Evolutionary conservation across 495 filamentous ascomycete species (phyloP).

Genomic region (Aspergillus incahuasiensis): DNA sequence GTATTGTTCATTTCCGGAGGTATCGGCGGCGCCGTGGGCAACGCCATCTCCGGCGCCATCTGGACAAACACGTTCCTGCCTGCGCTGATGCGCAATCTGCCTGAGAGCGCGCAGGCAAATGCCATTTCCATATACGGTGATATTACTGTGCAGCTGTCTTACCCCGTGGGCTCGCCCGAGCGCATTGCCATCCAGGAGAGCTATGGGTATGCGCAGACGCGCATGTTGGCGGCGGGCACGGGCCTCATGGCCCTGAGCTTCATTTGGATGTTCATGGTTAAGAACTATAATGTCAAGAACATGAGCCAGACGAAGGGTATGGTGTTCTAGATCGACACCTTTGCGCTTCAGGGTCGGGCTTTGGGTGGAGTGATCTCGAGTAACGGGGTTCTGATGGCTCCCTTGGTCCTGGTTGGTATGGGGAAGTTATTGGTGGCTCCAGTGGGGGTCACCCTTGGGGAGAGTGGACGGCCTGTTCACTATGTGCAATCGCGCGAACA

Average conservation of each 20-base stretch:
- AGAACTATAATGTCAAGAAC: constrained; percentile 52
- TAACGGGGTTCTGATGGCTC: too few relatives aligned
- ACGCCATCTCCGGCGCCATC: constrained; percentile 58
- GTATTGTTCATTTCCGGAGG: constrained; percentile 55
- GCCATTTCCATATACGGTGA: constrained; percentile 47
- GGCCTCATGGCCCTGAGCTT: constrained; percentile 43
- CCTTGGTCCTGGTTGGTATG: too few relatives aligned
- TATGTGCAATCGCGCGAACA: too few relatives aligned
- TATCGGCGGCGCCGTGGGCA: constrained; percentile 63
- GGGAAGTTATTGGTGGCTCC: too few relatives aligned
- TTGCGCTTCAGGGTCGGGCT: too few relatives aligned
- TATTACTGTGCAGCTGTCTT: constrained; percentile 49
- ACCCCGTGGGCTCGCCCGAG: constrained; percentile 43
- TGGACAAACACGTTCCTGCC: constrained; percentile 59
- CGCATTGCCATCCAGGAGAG: constrained; percentile 49
- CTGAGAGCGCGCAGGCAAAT: constrained; percentile 34
- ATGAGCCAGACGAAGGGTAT: constrained; percentile 36
- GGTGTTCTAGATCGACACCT: constrained; percentile 26
- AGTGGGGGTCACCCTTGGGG: too few relatives aligned
- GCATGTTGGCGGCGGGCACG: constrained; percentile 48
- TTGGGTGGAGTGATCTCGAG: too few relatives aligned
- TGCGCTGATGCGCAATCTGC: constrained; percentile 51
- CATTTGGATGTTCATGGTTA: constrained; percentile 42
- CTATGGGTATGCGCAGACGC: constrained; percentile 51
- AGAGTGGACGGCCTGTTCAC: too few relatives aligned